Evolutionary conservation across 1,284 basidiomycete species (phyloP).

Genomic region (Sparassis latifolia): DNA sequence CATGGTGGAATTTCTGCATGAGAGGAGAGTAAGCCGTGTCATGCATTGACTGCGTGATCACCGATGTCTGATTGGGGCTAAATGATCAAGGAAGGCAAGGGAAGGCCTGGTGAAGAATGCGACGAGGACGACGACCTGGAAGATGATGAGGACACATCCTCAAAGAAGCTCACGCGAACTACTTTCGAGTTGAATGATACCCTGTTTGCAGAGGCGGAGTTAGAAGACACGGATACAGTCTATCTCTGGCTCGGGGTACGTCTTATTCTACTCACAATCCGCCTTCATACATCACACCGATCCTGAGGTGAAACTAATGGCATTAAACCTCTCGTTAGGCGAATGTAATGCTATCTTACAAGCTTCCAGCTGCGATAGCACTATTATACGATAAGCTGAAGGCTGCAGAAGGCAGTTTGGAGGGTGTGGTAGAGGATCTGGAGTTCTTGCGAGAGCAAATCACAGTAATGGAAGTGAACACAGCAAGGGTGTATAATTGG

Average conservation of each 20-base stretch:
- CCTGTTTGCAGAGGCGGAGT: constrained; percentile 84
- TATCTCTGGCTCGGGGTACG: constrained; percentile 95
- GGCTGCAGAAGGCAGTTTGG: constrained; percentile 64
- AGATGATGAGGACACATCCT: constrained; percentile 38
- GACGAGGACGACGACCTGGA: constrained; percentile 49
- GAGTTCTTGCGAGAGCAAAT: constrained; percentile 94
- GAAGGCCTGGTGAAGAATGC: constrained; percentile 33
- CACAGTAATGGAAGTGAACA: constrained; percentile 98
- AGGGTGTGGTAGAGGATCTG: constrained; percentile 79
- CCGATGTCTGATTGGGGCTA: no score
- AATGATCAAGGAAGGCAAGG: constrained; percentile 48
- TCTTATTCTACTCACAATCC: constrained; percentile 13
- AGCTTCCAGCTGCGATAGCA: constrained; percentile 72
- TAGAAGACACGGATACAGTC: constrained; percentile 85
- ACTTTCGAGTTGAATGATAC: constrained; percentile 97
- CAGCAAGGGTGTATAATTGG: constrained; percentile 95
- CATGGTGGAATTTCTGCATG: constrained; percentile 84
- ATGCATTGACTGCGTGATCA: no score
- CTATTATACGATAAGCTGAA: constrained; percentile 78
- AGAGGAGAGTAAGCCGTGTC: constrained; percentile 49
- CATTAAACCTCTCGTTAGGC: constrained; percentile 46
- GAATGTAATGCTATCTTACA: constrained; percentile 97
- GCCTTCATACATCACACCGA: not conserved
- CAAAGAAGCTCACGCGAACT: constrained; percentile 63
- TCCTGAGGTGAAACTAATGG: not conserved